A percentile compares a stretch with the other conserved stretches of the same genome.
Conservation (phyloP, 768 basidiomycete species). For the Pisolithus marmoratus region DNA sequence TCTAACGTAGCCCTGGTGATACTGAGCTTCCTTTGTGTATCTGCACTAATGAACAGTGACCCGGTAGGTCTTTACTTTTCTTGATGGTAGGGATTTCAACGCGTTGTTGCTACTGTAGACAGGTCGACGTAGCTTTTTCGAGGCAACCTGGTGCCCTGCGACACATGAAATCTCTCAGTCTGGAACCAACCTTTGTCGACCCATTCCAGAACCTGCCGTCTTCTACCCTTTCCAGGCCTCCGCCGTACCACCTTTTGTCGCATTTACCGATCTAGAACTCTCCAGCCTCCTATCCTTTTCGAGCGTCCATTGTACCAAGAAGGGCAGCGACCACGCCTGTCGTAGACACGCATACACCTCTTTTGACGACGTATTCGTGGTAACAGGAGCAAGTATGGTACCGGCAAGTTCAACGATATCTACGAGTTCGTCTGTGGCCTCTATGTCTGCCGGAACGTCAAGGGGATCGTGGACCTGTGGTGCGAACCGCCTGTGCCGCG, state of each 20-base stretch:
- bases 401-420: too few relatives aligned
- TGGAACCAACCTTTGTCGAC: conserved; percentile 18
- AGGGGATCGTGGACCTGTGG: too few relatives aligned
- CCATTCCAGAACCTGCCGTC: conserved; percentile 10
- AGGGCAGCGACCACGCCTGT: conserved; percentile 8
- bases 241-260: neutral
- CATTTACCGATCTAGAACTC: neutral
- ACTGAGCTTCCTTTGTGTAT: neutral
- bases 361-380: too few relatives aligned
- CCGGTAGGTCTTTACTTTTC: neutral
- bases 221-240: neutral
- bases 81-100: neutral
- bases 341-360: too few relatives aligned
- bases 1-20: neutral
- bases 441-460: too few relatives aligned
- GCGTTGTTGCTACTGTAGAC: neutral
- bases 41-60: neutral
- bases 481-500: too few relatives aligned
- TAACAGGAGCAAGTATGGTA: too few relatives aligned
- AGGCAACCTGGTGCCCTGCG: neutral
- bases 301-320: too few relatives aligned
- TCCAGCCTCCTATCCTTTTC: too few relatives aligned
- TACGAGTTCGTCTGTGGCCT: too few relatives aligned
- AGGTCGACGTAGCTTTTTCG: conserved; percentile 1
- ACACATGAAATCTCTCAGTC: conserved; percentile 13